These are phyloP conservation scores for Dillenia turbinata DNA, from an alignment of 164 flowering plant genomes.

Conservation along the genomic window DNA sequence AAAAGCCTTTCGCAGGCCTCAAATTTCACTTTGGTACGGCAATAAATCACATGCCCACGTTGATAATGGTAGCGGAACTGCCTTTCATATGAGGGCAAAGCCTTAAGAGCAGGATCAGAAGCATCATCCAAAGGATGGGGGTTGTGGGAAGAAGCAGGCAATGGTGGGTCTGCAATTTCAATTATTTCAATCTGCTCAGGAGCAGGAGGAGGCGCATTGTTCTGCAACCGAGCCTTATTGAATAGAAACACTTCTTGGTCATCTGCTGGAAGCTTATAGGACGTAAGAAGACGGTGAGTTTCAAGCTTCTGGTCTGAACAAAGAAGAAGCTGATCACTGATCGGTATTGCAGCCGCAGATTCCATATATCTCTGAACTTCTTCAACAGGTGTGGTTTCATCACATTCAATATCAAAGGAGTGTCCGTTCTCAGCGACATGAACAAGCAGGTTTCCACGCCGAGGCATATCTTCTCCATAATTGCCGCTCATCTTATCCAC, in stretches of 20 bases:
- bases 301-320: constrained; percentile 80
- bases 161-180: constrained; percentile 45
- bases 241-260: constrained; percentile 77
- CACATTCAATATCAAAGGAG: constrained; percentile 66
- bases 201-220: constrained; percentile 55
- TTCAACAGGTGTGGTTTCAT: constrained; percentile 63
- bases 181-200: constrained; percentile 47
- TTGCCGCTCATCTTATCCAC: constrained; percentile 62
- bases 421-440: constrained; percentile 90
- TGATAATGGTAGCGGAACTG: constrained; percentile 86
- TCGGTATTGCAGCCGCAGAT: constrained; percentile 45
- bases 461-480: constrained; percentile 31
- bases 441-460: constrained; percentile 59
- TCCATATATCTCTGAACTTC: constrained; percentile 65
- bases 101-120: constrained; percentile 90
- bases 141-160: constrained; percentile 48
- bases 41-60: constrained; percentile 57
- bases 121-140: constrained; percentile 91
- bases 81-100: constrained; percentile 87
- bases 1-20: constrained; percentile 61
- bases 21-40: constrained; percentile 37
- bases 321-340: constrained; percentile 77
- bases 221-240: constrained; percentile 58
- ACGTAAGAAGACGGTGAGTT: constrained; percentile 53
- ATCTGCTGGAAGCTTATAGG: constrained; percentile 70